Conservation (phyloP, 1,139 yeast species). For the Suhomyces kunorum region DNA sequence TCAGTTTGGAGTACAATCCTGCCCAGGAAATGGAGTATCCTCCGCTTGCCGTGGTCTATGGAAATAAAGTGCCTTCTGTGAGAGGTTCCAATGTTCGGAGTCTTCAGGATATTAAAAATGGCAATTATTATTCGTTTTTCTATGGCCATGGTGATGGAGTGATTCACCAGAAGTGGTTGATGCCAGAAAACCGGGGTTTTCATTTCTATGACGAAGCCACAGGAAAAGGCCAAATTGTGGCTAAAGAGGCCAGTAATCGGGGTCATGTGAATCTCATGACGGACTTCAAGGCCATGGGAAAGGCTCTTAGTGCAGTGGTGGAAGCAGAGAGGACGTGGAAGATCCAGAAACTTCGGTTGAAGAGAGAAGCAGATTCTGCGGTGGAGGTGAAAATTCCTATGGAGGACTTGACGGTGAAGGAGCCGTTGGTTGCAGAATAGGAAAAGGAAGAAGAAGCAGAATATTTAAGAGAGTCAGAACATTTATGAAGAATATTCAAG, state of each 20-base stretch:
- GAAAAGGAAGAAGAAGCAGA: not conserved
- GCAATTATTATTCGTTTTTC: constrained; percentile 71
- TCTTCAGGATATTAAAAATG: constrained; percentile 62
- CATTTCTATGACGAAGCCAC: constrained; percentile 35
- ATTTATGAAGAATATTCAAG: too few relatives aligned
- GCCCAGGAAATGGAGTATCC: constrained; percentile 58
- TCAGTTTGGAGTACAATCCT: constrained; percentile 57
- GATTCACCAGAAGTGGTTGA: constrained; percentile 75
- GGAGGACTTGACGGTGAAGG: not conserved
- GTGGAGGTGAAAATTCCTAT: not conserved
- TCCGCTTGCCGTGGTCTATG: constrained; percentile 79
- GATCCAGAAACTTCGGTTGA: constrained; percentile 7
- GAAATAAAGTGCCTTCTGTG: constrained; percentile 80
- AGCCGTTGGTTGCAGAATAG: not conserved
- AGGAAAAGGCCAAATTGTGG: constrained; percentile 55
- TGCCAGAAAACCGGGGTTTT: constrained; percentile 77
- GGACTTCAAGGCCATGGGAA: constrained; percentile 70
- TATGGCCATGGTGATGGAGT: constrained; percentile 96
- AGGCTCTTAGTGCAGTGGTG: constrained; percentile 62
- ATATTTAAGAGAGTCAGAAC: too few relatives aligned
- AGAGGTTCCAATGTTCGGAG: constrained; percentile 71
- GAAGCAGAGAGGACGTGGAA: constrained; percentile 52
- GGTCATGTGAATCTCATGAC: constrained; percentile 84
- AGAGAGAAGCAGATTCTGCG: not conserved
- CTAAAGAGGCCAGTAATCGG: constrained; percentile 60